Conservation (phyloP, 2,329 filamentous ascomycete species). For the Epichloe glyceriae region DNA sequence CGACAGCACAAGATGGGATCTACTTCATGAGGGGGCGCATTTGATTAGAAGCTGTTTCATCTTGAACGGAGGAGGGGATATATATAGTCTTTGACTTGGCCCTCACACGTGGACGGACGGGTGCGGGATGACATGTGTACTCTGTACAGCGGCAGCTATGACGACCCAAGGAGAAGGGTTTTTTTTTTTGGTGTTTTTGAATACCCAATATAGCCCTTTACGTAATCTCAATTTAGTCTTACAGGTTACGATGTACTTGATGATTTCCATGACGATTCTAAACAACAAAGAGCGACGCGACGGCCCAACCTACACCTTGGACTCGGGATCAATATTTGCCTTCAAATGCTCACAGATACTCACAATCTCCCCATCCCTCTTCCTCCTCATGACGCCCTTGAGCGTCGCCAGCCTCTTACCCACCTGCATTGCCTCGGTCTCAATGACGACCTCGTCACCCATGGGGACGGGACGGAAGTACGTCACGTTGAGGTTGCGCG, state of each 20-base stretch:
- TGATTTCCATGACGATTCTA: too few species aligned
- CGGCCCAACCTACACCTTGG: constrained; percentile 14
- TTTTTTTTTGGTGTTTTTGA: too few species aligned
- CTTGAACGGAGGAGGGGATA: constrained; percentile 17
- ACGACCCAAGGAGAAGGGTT: too few species aligned
- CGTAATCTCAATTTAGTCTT: too few species aligned
- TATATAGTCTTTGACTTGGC: constrained; percentile 8
- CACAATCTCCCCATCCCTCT: constrained; percentile 38
- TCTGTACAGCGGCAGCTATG: too few species aligned
- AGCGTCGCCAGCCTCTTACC: constrained; percentile 42
- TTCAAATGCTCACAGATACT: constrained; percentile 53
- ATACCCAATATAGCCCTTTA: too few species aligned
- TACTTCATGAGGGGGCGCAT: constrained; percentile 79
- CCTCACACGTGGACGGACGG: background rate
- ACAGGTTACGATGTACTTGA: too few species aligned
- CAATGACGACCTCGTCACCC: constrained; percentile 37
- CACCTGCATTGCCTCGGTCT: constrained; percentile 43
- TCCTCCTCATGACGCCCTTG: constrained; percentile 40
- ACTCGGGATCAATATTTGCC: constrained; percentile 40
- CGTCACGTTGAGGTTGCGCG: constrained; percentile 51
- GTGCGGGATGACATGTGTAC: background rate
- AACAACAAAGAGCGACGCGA: too few species aligned
- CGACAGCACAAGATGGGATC: constrained; percentile 72
- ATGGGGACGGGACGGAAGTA: constrained; percentile 50
- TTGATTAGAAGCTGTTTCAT: constrained; percentile 67